These are phyloP conservation scores for Bertia moriformis DNA, from an alignment of 2,329 filamentous ascomycete genomes.

Conservation along the genomic window DNA sequence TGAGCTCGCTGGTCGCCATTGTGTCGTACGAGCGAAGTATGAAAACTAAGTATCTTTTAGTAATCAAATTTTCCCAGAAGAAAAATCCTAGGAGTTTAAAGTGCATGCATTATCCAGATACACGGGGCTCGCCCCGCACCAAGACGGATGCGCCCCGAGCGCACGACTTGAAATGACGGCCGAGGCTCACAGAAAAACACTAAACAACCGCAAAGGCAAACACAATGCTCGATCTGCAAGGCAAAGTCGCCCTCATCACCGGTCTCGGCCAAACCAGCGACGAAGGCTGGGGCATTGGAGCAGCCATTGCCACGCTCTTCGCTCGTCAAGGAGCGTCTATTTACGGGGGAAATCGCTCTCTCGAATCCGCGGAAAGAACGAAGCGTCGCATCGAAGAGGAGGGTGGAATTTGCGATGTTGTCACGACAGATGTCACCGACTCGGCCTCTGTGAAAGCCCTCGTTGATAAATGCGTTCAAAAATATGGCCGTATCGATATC, in stretches of 20 bases:
- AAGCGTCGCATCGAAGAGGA: slow-evolving; percentile 18
- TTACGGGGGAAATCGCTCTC: slow-evolving; percentile 32
- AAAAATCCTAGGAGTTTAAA: too few species aligned
- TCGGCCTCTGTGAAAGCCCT: slow-evolving; percentile 32
- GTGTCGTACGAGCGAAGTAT: too few species aligned
- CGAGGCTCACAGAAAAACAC: neutral
- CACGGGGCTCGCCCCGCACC: too few species aligned
- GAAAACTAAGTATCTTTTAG: too few species aligned
- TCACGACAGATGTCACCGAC: slow-evolving; percentile 34
- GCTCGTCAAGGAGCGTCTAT: slow-evolving; percentile 30
- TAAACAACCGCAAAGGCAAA: too few species aligned
- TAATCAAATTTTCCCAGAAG: too few species aligned
- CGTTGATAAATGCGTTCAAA: slow-evolving; percentile 32
- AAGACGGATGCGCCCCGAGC: too few species aligned
- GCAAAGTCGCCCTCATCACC: slow-evolving; percentile 27
- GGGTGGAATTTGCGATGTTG: slow-evolving; percentile 19
- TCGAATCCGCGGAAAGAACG: slow-evolving; percentile 22
- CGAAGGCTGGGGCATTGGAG: slow-evolving; percentile 33
- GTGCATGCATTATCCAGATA: too few species aligned
- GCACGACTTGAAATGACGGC: neutral
- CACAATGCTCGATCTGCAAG: slow-evolving; percentile 21
- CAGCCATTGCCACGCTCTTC: slow-evolving; percentile 29
- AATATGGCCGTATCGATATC: slow-evolving; percentile 41
- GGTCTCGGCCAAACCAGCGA: slow-evolving; percentile 27
- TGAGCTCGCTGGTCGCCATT: neutral